Base-by-base conservation (phyloP, 352 stramenopile genomes). In the Phytophthora parvispora region DNA sequence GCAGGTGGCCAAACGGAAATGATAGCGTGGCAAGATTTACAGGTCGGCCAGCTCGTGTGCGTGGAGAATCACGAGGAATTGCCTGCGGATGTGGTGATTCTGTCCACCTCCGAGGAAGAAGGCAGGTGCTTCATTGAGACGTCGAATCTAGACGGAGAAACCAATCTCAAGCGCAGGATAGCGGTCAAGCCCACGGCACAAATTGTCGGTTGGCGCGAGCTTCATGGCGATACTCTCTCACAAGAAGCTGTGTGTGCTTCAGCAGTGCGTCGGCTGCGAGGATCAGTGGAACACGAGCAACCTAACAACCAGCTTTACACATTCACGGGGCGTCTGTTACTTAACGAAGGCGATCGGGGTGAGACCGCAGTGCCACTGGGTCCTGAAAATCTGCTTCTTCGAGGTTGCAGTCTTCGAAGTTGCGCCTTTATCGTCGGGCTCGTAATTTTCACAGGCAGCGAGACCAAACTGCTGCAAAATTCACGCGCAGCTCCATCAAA, bases 371-470 rank as follows among this genome's bases (percentile, higher is more conserved):
- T 75, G 1, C 65, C 78, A 0, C 53, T 87, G 12, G 78, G 81
- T 8, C 90, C 57, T 52, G 97, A 78, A 31, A 98, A 98, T 64
- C 74, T 99, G 31, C 80, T 99, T 22, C 78, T 99, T 7, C 90
- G 97, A 28, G 97, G 97, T 13, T 98, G 93, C 55, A 87, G 95
- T 8, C 71, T 99, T 4, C 87, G 96, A 47, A 99, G 98, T 81
- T 99, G 95, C 20, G 86, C 98, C 36, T 99, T 95, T 85, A 87
- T 97, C 9, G 80, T 98, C 49, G 97, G 96, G 29, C 24, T 99
- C 4, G 93, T 98, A 18, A 95, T 98, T 56, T 98, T 98, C 74
- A 99, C 96, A 20, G 92, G 92, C 1, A 64, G 74, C 12, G 87
- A 97, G 60, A 97, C 92, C 3, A 97, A 97, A 61, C 71, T 97